Conservation (phyloP, 2,329 filamentous ascomycete species). For the Aureobasidium sp. region DNA sequence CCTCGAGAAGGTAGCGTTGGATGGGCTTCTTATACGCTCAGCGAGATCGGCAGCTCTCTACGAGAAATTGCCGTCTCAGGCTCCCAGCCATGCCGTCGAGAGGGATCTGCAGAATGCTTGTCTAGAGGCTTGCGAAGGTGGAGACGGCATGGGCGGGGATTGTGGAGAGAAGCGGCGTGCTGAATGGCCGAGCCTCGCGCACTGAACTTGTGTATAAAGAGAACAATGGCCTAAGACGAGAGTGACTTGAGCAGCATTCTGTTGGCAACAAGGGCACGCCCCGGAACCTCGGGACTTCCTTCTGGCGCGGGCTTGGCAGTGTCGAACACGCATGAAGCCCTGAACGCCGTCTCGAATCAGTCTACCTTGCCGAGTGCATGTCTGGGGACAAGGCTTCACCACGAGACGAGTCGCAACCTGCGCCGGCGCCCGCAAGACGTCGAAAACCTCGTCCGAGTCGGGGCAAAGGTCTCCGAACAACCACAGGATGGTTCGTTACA, state of each 20-base stretch:
- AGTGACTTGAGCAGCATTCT: no score
- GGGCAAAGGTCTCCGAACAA: constrained; percentile 1
- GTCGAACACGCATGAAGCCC: no score
- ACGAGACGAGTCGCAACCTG: constrained; percentile 1
- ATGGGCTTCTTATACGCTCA: not conserved
- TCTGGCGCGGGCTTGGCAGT: no score
- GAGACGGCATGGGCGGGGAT: not conserved
- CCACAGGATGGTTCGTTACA: constrained; percentile 6
- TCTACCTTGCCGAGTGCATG: not conserved
- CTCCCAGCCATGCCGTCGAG: not conserved
- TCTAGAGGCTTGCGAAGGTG: not conserved
- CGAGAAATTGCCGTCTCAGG: not conserved
- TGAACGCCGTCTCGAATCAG: not conserved
- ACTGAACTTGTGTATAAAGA: no score
- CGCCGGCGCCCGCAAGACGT: not conserved
- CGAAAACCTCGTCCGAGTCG: constrained; percentile 11
- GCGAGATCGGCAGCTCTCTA: not conserved
- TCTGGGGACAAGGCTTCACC: not conserved
- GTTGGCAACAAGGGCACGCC: no score
- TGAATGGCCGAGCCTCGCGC: no score
- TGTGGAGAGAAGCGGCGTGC: not conserved
- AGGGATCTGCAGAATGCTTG: not conserved
- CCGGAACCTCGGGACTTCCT: no score
- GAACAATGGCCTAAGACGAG: no score
- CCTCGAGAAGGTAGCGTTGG: not conserved